phyloP scores from a whole-genome alignment of 2,329 filamentous ascomycete species.

The Whalleya microplaca region DNA sequence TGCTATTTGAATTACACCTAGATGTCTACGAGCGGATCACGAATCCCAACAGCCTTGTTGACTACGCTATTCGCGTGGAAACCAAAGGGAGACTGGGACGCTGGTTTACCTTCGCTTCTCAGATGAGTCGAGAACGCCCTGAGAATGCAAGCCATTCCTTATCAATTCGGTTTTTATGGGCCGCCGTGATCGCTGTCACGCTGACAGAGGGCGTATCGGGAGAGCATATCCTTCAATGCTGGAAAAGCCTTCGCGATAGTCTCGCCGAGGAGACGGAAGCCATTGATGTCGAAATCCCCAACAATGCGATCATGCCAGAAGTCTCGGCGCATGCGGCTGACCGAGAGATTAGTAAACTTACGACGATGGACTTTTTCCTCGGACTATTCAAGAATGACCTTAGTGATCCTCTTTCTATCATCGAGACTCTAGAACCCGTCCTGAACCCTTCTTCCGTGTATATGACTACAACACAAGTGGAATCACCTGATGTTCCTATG shows the following conservation, averaged over 20 bases:
- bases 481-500: conserved; percentile 23
- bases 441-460: conserved; percentile 71
- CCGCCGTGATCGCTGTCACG: conserved; percentile 57
- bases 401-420: conserved; percentile 79
- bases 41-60: conserved; percentile 59
- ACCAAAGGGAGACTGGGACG: conserved; percentile 54
- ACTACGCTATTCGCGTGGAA: conserved; percentile 51
- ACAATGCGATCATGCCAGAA: conserved; percentile 87
- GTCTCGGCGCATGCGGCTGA: conserved; percentile 84
- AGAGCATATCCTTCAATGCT: conserved; percentile 61
- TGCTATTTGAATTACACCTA: conserved; percentile 65
- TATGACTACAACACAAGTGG: conserved; percentile 31
- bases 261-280: conserved; percentile 45
- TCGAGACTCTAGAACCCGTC: conserved; percentile 90
- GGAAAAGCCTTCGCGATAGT: conserved; percentile 60
- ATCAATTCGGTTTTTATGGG: conserved; percentile 60
- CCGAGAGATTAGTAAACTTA: conserved; percentile 87
- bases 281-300: conserved; percentile 66
- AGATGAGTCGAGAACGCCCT: conserved; percentile 44
- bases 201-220: conserved; percentile 56
- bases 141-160: conserved; percentile 43
- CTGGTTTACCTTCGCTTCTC: conserved; percentile 56
- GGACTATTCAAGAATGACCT: conserved; percentile 84
- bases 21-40: conserved; percentile 64
- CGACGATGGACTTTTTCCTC: conserved; percentile 95